Conservation (phyloP, 768 basidiomycete species). For the Podaxis sp. region DNA sequence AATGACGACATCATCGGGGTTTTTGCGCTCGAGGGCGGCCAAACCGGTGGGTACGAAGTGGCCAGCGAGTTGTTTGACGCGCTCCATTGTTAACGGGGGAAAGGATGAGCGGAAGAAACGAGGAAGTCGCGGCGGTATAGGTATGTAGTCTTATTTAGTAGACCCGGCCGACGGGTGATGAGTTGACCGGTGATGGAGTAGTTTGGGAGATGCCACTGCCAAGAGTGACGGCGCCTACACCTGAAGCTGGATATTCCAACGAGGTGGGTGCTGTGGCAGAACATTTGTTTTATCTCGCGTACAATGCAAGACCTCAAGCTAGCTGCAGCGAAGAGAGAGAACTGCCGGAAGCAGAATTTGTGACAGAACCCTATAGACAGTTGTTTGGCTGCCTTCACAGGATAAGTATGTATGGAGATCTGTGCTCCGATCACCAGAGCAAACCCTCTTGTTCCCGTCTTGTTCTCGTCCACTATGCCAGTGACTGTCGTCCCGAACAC, state of each 20-base stretch:
- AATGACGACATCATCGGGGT: slow-evolving; percentile 75
- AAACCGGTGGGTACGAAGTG: slow-evolving; percentile 51
- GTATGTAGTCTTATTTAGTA: not conserved
- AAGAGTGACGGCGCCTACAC: not conserved
- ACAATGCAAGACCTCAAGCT: not conserved
- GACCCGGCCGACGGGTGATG: not conserved
- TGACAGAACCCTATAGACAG: too few species aligned
- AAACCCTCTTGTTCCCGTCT: not conserved
- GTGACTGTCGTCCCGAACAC: slow-evolving; percentile 7
- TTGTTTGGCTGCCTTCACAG: not conserved
- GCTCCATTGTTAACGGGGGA: slow-evolving; percentile 41
- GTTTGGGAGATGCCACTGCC: not conserved
- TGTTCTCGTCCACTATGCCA: slow-evolving; percentile 1
- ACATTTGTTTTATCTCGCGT: too few species aligned
- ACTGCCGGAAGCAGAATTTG: too few species aligned
- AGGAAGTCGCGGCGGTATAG: not conserved
- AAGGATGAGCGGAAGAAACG: not conserved
- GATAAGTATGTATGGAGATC: not conserved
- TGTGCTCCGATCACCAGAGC: not conserved
- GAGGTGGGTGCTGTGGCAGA: too few species aligned
- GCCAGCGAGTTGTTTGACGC: slow-evolving; percentile 60
- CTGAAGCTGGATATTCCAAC: too few species aligned
- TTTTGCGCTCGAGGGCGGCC: slow-evolving; percentile 50
- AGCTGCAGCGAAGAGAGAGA: not conserved
- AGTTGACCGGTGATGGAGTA: not conserved